Conservation (phyloP, 306 rosid species). For the Senna tora region DNA sequence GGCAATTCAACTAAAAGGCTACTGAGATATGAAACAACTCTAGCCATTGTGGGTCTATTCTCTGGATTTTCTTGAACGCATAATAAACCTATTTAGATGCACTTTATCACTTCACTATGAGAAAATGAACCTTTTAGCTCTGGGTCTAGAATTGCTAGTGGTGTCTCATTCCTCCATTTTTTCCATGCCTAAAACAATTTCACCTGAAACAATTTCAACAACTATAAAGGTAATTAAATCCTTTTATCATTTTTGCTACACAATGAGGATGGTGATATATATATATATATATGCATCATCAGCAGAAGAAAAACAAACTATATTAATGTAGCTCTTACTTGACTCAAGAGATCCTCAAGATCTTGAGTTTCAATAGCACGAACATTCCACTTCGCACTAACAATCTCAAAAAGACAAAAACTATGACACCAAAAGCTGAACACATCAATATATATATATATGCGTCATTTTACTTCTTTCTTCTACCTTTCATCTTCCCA, state of each 20-base stretch:
- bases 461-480: too few relatives aligned
- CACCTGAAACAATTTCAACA: too few relatives aligned
- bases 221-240: too few relatives aligned
- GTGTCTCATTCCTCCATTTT: slow-evolving; percentile 47
- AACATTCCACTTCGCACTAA: slow-evolving; percentile 42
- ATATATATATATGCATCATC: neutral
- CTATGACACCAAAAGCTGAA: slow-evolving; percentile 47
- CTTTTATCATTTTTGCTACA: too few relatives aligned
- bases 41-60: slow-evolving; percentile 42
- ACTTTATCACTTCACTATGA: slow-evolving; percentile 34
- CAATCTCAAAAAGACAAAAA: slow-evolving; percentile 45
- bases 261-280: neutral
- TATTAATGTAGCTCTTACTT: slow-evolving; percentile 27
- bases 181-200: slow-evolving; percentile 51
- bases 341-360: slow-evolving; percentile 38
- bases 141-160: slow-evolving; percentile 40
- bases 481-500: too few relatives aligned
- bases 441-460: too few relatives aligned
- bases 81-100: slow-evolving; percentile 41
- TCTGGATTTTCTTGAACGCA: slow-evolving; percentile 51
- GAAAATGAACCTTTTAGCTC: slow-evolving; percentile 32
- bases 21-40: slow-evolving; percentile 39
- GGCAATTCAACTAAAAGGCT: slow-evolving; percentile 30
- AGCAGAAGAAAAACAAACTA: slow-evolving; percentile 4
- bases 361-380: slow-evolving; percentile 23